phyloP scores from a whole-genome alignment of 176 grass and related monocot species.

The Raddia guianensis region DNA sequence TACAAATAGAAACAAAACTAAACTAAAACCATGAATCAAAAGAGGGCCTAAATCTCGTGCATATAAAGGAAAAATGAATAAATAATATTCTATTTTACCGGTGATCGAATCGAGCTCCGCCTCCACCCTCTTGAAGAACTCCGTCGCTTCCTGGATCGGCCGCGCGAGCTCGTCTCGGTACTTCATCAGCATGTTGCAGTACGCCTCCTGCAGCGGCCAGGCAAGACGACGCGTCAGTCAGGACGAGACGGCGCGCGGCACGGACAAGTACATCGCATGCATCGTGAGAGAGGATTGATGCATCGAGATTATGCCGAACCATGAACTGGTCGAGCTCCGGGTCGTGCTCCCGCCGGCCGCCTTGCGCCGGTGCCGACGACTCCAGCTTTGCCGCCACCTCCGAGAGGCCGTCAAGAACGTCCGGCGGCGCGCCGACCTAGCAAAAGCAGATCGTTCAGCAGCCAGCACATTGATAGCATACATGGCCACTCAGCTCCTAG shows the following conservation, averaged over 20 bases:
- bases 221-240: background rate
- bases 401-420: slow-evolving; percentile 58
- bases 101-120: slow-evolving; percentile 72
- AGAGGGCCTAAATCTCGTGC: slow-evolving; percentile 9
- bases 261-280: slow-evolving; percentile 20
- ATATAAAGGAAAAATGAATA: background rate
- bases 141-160: slow-evolving; percentile 69
- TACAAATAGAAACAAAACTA: too few species aligned
- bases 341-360: slow-evolving; percentile 32
- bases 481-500: background rate
- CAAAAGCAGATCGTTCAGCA: slow-evolving; percentile 6
- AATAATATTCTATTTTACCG: slow-evolving; percentile 23
- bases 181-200: slow-evolving; percentile 73
- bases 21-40: too few species aligned
- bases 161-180: slow-evolving; percentile 74
- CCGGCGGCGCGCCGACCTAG: slow-evolving; percentile 70
- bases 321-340: slow-evolving; percentile 96
- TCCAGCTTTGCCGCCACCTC: slow-evolving; percentile 50
- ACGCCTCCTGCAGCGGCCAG: slow-evolving; percentile 59
- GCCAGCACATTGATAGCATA: background rate
- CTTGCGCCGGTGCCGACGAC: background rate
- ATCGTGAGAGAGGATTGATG: background rate
- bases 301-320: slow-evolving; percentile 38
- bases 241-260: background rate
- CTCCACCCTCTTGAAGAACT: slow-evolving; percentile 72